Evolutionary conservation across 441 rosid genomes (phyloP).

Genomic region (Populus tomentosa): DNA sequence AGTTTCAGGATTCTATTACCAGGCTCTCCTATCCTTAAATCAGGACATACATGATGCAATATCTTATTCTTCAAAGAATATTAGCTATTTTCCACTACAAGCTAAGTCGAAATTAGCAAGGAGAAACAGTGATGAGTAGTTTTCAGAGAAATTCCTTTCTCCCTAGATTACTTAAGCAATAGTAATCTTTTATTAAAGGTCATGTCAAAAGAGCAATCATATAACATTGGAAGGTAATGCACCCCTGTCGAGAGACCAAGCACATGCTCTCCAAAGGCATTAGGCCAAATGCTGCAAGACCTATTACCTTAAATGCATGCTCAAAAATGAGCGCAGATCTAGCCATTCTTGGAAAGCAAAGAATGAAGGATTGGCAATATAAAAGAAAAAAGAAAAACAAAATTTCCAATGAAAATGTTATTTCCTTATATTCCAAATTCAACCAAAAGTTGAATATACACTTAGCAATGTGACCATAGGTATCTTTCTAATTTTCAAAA

Average conservation of each 20-base stretch:
- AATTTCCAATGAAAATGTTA: background rate
- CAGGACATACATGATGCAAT: background rate
- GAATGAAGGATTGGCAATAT: background rate
- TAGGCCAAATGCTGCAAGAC: background rate
- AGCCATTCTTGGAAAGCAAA: background rate
- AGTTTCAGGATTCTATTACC: background rate
- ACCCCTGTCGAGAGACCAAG: background rate
- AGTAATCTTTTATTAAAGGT: background rate
- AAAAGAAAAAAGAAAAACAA: background rate
- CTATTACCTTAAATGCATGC: background rate
- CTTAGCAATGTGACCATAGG: background rate
- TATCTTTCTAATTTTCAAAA: background rate
- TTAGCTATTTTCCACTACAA: background rate
- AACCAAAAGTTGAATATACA: background rate
- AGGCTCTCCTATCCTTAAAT: background rate
- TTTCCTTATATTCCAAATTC: background rate
- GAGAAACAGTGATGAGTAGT: background rate
- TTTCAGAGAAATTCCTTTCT: background rate
- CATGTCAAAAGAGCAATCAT: background rate
- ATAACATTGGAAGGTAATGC: background rate
- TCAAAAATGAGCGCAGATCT: background rate
- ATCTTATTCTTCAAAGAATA: background rate
- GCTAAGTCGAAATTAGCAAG: background rate
- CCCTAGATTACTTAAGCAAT: background rate
- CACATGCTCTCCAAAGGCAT: background rate